A percentile compares a stretch with the other conserved stretches of the same genome.
phyloP scores from a whole-genome alignment of 2,329 filamentous ascomycete genomes.

The Botryotinia narcissicola region DNA sequence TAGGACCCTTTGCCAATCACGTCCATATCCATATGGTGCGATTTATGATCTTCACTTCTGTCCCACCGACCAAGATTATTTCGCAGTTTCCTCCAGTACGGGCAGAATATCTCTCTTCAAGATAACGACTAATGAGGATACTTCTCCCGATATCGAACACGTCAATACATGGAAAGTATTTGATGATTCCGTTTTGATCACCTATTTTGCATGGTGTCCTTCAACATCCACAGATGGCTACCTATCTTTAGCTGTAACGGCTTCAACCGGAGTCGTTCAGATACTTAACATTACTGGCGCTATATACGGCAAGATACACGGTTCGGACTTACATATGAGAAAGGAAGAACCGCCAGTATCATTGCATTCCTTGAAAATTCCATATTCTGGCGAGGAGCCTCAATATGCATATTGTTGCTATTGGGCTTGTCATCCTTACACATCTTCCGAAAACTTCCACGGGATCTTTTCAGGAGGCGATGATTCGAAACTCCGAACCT shows the following conservation, averaged over 20 bases:
- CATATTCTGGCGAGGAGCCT: slow-evolving; percentile 18
- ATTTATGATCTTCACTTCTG: slow-evolving; percentile 85
- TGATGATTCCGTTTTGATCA: slow-evolving; percentile 33
- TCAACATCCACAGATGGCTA: not conserved
- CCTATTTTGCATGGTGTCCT: slow-evolving; percentile 28
- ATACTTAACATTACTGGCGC: slow-evolving; percentile 11
- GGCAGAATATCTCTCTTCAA: slow-evolving; percentile 65
- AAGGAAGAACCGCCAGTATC: slow-evolving; percentile 16
- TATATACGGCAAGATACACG: slow-evolving; percentile 6
- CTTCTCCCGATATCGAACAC: slow-evolving; percentile 36
- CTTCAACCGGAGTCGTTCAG: slow-evolving; percentile 20
- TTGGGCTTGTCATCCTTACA: slow-evolving; percentile 13
- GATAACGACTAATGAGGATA: slow-evolving; percentile 38
- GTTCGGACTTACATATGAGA: not conserved
- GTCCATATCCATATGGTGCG: slow-evolving; percentile 62
- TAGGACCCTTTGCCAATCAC: slow-evolving; percentile 57
- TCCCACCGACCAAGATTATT: slow-evolving; percentile 51
- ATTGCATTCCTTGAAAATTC: slow-evolving; percentile 16
- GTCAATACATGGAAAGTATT: slow-evolving; percentile 51
- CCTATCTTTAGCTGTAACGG: slow-evolving; percentile 6
- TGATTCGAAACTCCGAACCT: slow-evolving; percentile 45
- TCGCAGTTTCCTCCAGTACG: slow-evolving; percentile 77
- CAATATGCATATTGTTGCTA: slow-evolving; percentile 21
- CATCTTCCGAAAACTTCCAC: not conserved
- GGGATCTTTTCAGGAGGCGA: slow-evolving; percentile 58